phyloP scores from a whole-genome alignment of 179 eudicot genomes.

The Dionaea muscipula region DNA sequence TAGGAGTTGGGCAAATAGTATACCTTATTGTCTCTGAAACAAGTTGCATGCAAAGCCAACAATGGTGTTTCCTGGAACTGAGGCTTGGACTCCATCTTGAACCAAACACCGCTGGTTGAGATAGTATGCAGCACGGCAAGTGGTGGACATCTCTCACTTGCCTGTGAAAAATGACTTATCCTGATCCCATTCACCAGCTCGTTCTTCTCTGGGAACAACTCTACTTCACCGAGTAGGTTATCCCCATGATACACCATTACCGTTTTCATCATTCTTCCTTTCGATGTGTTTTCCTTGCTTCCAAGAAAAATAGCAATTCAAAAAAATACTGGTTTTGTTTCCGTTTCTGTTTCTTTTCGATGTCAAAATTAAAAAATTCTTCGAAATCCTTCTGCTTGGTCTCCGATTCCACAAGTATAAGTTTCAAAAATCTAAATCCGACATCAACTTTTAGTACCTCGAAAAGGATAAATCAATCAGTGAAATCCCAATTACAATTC shows the following conservation, averaged over 20 bases:
- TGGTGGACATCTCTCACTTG: conserved; percentile 91
- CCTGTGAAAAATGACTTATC: conserved; percentile 46
- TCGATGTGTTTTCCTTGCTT: neutral
- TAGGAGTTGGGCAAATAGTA: neutral
- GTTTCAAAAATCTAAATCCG: too few relatives aligned
- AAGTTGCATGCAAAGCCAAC: conserved; percentile 58
- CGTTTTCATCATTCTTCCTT: conserved; percentile 17
- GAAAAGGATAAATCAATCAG: too few relatives aligned
- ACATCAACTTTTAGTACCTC: too few relatives aligned
- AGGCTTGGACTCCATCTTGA: conserved; percentile 58
- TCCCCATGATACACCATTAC: conserved; percentile 60
- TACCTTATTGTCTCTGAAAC: conserved; percentile 63
- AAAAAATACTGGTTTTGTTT: too few relatives aligned
- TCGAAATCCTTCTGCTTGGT: too few relatives aligned
- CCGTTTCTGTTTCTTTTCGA: too few relatives aligned
- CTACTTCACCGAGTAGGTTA: conserved; percentile 68
- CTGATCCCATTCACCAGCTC: conserved; percentile 42
- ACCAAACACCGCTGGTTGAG: conserved; percentile 38
- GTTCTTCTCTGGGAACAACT: conserved; percentile 36
- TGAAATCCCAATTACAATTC: too few relatives aligned
- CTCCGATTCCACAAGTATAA: too few relatives aligned
- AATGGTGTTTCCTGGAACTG: conserved; percentile 44
- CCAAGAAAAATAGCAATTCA: too few relatives aligned
- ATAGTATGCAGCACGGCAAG: conserved; percentile 80
- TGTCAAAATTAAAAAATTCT: too few relatives aligned